Evolutionary conservation across 176 grass and related monocot genomes (phyloP).

Genomic region (Triticum timopheevii): DNA sequence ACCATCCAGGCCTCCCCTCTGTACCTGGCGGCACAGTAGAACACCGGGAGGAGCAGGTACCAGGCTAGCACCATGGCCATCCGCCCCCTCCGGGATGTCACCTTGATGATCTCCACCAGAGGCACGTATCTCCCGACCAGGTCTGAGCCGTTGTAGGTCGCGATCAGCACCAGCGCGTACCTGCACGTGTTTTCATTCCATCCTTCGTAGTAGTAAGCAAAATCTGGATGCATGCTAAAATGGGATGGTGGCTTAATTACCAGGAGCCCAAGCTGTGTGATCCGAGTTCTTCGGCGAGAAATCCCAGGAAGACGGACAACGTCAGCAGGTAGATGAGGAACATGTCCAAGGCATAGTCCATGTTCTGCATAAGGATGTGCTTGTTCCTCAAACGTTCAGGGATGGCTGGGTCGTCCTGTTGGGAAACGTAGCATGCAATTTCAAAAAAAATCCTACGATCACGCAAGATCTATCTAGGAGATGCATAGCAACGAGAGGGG

Average conservation of each 20-base stretch:
- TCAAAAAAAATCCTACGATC: no score
- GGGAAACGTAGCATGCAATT: no score
- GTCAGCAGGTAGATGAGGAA: conserved; percentile 68
- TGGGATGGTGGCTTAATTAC: conserved; percentile 31
- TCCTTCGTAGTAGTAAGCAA: no score
- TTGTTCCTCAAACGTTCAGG: conserved; percentile 51
- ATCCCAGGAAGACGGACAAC: conserved; percentile 70
- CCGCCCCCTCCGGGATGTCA: conserved; percentile 50
- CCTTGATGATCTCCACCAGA: conserved; percentile 37
- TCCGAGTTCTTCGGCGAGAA: conserved; percentile 68
- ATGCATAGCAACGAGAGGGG: no score
- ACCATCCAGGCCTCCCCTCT: conserved; percentile 67
- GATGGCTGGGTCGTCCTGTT: conserved; percentile 21
- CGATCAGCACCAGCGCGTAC: conserved; percentile 68
- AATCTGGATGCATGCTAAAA: not conserved
- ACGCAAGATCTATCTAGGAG: no score
- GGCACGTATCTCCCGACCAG: conserved; percentile 64
- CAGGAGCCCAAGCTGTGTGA: conserved; percentile 67
- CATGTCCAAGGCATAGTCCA: conserved; percentile 43
- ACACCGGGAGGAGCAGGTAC: conserved; percentile 58
- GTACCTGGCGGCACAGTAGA: conserved; percentile 65
- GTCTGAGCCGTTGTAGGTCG: conserved; percentile 57
- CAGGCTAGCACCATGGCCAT: conserved; percentile 27
- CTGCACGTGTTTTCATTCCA: not conserved
- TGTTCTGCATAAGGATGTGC: conserved; percentile 52